Conservation (phyloP, 2,329 filamentous ascomycete genomes). For the Colletotrichum chrysophilum region DNA sequence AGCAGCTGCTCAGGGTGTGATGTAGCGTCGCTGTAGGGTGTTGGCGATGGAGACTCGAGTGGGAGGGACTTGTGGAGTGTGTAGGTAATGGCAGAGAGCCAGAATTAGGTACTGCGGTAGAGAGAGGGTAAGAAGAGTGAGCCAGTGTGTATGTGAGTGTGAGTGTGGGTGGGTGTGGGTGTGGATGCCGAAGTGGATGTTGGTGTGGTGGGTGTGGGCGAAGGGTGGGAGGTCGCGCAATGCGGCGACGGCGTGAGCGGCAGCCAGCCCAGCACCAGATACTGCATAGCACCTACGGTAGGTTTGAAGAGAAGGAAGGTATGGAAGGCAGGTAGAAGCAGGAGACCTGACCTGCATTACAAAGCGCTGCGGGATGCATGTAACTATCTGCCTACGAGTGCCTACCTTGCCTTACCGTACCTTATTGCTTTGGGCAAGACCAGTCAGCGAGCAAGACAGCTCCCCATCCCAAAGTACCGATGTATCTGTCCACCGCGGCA, state of each 20-base stretch:
- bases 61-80: not conserved
- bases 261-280: not conserved
- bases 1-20: not conserved
- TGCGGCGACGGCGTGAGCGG: slow-evolving; percentile 19
- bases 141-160: not conserved
- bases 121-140: not conserved
- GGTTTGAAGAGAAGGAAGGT: not conserved
- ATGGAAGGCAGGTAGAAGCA: not conserved
- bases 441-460: not conserved
- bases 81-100: not conserved
- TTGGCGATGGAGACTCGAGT: not conserved
- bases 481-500: not conserved
- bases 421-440: not conserved
- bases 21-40: slow-evolving; percentile 3
- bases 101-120: not conserved
- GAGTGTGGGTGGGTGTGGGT: not conserved
- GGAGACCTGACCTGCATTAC: not conserved
- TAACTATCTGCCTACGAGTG: not conserved
- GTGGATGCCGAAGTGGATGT: not conserved
- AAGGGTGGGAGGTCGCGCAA: slow-evolving; percentile 19
- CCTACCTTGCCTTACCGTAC: not conserved
- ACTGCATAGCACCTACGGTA: not conserved
- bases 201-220: not conserved
- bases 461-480: not conserved
- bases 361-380: not conserved